A percentile compares a stretch with the other conserved stretches of the same genome.
Conservation (phyloP, 1,284 basidiomycete species). For the Laetiporus sulphureus region DNA sequence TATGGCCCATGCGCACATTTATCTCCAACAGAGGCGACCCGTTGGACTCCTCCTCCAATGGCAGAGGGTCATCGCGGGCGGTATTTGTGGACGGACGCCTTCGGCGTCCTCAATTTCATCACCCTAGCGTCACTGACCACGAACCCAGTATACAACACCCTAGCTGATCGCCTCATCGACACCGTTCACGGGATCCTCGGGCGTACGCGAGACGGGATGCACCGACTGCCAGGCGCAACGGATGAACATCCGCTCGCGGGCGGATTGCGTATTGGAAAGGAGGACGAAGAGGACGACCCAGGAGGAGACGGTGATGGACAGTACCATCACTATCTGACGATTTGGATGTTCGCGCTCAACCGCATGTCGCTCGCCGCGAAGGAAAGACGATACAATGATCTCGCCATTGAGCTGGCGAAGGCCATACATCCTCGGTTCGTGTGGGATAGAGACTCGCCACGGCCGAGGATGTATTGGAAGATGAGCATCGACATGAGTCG, state of each 20-base stretch:
- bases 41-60: conserved; percentile 16
- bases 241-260: conserved; percentile 21
- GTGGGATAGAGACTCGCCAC: conserved; percentile 12
- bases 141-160: conserved; percentile 12
- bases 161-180: conserved; percentile 15
- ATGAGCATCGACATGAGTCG: conserved; percentile 18
- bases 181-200: conserved; percentile 19
- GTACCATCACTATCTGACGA: conserved; percentile 24
- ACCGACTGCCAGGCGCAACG: conserved; percentile 17
- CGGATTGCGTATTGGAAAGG: conserved; percentile 24
- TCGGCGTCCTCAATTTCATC: conserved; percentile 22
- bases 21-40: conserved; percentile 9
- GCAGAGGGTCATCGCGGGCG: conserved; percentile 18
- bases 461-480: conserved; percentile 21
- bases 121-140: conserved; percentile 14
- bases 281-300: conserved; percentile 16
- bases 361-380: conserved; percentile 17
- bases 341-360: conserved; percentile 29
- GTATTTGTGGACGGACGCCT: conserved; percentile 26
- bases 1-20: conserved; percentile 15
- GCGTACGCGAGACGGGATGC: conserved; percentile 16
- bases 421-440: conserved; percentile 23
- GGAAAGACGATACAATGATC: conserved; percentile 19
- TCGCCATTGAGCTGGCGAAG: conserved; percentile 20
- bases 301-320: conserved; percentile 22